These are phyloP conservation scores for Kingdonia uniflora DNA, from an alignment of 164 flowering plant species.

Conservation along the genomic window DNA sequence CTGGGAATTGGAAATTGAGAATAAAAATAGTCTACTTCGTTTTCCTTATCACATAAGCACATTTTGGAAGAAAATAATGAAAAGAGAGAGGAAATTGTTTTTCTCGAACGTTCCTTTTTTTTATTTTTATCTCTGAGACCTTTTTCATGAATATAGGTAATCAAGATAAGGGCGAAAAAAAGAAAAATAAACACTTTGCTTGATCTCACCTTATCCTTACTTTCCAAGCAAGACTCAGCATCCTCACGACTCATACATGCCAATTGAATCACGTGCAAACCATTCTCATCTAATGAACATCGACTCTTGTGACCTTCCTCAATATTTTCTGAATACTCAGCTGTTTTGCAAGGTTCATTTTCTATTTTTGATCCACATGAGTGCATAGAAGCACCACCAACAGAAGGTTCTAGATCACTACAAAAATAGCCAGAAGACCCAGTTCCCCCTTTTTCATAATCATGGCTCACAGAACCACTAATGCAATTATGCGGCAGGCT, in stretches of 20 bases:
- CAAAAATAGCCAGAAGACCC: constrained; percentile 3
- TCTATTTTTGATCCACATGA: not conserved
- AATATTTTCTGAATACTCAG: constrained; percentile 6
- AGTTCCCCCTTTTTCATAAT: not conserved
- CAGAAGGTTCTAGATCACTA: not conserved
- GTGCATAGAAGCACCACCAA: not conserved
- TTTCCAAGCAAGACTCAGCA: constrained; percentile 4
- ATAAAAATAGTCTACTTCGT: not conserved
- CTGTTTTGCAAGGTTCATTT: constrained; percentile 1
- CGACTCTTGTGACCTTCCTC: not conserved
- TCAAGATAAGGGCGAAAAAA: not conserved
- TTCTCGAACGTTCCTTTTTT: too few species aligned
- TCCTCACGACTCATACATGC: constrained; percentile 1
- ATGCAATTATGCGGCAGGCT: not conserved
- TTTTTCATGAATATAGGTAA: too few species aligned
- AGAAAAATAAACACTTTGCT: too few species aligned
- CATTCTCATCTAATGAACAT: constrained; percentile 8
- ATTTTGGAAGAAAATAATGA: too few species aligned
- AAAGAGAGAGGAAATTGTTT: too few species aligned
- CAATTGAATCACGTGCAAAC: not conserved
- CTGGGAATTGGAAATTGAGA: too few species aligned
- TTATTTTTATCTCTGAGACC: too few species aligned
- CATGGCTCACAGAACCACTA: not conserved
- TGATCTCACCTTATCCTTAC: constrained; percentile 7
- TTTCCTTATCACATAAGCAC: too few species aligned